These are phyloP conservation scores for Apiospora aurea DNA, from an alignment of 2,329 filamentous ascomycete species.

Conservation along the genomic window DNA sequence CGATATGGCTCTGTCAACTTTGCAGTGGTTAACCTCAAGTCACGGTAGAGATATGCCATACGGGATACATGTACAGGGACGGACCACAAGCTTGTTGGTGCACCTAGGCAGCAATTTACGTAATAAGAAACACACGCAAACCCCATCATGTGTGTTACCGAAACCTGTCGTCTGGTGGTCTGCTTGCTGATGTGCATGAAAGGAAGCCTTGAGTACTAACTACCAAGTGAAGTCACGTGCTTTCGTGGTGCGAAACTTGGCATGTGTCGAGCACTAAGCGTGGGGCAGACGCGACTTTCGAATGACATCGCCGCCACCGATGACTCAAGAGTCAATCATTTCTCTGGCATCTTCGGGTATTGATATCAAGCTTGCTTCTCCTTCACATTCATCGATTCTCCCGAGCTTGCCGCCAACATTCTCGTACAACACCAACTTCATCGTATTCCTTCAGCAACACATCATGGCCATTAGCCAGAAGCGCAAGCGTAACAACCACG, in stretches of 20 bases:
- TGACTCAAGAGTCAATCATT: constrained; percentile 14
- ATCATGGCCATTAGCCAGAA: constrained; percentile 37
- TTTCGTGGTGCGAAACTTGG: constrained; percentile 30
- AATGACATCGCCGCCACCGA: constrained; percentile 29
- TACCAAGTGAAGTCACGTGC: constrained; percentile 30
- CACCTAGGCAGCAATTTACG: neutral
- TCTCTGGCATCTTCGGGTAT: constrained; percentile 21
- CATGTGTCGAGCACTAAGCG: constrained; percentile 25
- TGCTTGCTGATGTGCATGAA: neutral
- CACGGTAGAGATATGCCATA: neutral
- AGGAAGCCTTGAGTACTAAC: neutral
- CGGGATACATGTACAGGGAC: neutral
- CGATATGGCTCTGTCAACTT: neutral
- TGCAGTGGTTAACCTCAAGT: neutral
- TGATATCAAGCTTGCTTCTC: neutral
- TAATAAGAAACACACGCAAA: neutral
- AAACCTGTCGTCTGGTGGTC: neutral
- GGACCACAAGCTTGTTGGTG: neutral
- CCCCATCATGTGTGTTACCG: neutral
- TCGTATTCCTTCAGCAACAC: too few relatives aligned
- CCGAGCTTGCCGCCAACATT: too few relatives aligned
- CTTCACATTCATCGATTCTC: too few relatives aligned
- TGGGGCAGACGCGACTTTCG: constrained; percentile 34
- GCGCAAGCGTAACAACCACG: constrained; percentile 35
- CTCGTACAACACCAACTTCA: neutral